phyloP scores from a whole-genome alignment of 2,329 filamentous ascomycete species.

The Cytospora chrysosperma region DNA sequence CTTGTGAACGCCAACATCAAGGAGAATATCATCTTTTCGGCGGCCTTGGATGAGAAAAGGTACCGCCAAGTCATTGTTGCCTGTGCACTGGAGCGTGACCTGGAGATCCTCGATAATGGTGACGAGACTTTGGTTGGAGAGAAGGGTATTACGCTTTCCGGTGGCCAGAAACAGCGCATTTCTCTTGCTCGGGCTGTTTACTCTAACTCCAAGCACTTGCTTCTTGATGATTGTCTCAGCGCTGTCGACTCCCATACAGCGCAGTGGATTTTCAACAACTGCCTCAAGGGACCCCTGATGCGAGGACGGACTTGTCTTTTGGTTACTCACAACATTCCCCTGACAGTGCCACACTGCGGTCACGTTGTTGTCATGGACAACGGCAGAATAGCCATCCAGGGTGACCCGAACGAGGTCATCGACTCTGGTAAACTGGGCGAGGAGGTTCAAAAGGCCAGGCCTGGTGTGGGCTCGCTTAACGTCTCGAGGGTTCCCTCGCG shows the following conservation, averaged over 20 bases:
- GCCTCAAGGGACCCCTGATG: constrained; percentile 89
- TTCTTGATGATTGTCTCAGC: constrained; percentile 93
- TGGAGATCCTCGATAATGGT: constrained; percentile 88
- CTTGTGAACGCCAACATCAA: constrained; percentile 93
- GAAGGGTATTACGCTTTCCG: constrained; percentile 94
- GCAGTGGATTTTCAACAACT: constrained; percentile 96
- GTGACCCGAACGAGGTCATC: constrained; percentile 75
- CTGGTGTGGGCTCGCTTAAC: constrained; percentile 68
- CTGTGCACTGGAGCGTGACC: constrained; percentile 85
- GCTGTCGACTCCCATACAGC: constrained; percentile 97
- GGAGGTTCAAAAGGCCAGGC: constrained; percentile 71
- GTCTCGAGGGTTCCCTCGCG: constrained; percentile 75
- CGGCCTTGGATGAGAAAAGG: constrained; percentile 73
- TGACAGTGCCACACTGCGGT: constrained; percentile 78
- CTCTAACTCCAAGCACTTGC: constrained; percentile 84
- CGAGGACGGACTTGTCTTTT: constrained; percentile 84
- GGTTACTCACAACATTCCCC: constrained; percentile 91
- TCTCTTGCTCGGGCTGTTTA: constrained; percentile 97
- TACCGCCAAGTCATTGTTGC: constrained; percentile 88
- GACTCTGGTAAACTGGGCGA: constrained; percentile 87
- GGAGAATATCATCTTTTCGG: constrained; percentile 92
- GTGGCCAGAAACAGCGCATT: constrained; percentile 96
- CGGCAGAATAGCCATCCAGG: constrained; percentile 74
- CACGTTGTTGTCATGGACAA: constrained; percentile 86
- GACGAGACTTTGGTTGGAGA: constrained; percentile 94